Evolutionary conservation across 768 basidiomycete genomes (phyloP).

Genomic region (Heimioporus sp.): DNA sequence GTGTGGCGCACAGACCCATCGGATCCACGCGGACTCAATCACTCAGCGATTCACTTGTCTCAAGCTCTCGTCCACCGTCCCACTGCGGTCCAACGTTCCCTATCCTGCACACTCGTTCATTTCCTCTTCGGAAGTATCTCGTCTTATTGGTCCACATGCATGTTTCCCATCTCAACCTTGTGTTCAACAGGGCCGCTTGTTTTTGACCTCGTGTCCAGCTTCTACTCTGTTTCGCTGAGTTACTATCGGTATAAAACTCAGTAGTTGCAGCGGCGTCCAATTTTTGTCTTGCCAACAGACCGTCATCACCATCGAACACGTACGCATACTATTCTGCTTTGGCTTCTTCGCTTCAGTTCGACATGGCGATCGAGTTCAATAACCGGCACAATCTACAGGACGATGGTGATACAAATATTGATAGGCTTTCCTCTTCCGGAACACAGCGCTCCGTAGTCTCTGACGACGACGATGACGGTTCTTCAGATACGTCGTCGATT

Average conservation of each 20-base stretch:
- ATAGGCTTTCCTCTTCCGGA: constrained; percentile 10
- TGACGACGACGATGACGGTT: constrained; percentile 35
- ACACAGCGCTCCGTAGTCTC: constrained; percentile 7
- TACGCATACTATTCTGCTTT: constrained; percentile 12
- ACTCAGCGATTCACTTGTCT: constrained; percentile 24
- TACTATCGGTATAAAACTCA: constrained; percentile 40
- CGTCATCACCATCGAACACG: constrained; percentile 29
- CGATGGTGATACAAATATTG: constrained; percentile 11
- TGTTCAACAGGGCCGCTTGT: constrained; percentile 31
- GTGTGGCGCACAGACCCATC: constrained; percentile 16
- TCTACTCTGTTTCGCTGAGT: constrained; percentile 39
- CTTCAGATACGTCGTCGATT: constrained; percentile 42
- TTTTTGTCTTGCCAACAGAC: constrained; percentile 37
- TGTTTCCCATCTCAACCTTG: constrained; percentile 25
- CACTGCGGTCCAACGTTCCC: constrained; percentile 4
- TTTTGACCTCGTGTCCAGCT: constrained; percentile 35
- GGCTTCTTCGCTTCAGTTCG: constrained; percentile 2
- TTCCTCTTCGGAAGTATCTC: constrained; percentile 15
- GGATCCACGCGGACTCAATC: constrained; percentile 26
- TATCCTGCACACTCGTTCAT: constrained; percentile 6
- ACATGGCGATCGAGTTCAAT: constrained; percentile 30
- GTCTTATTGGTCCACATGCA: constrained; percentile 10
- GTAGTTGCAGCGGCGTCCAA: constrained; percentile 37
- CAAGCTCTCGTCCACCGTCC: constrained; percentile 2
- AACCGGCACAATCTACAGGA: constrained; percentile 23